Evolutionary conservation across 176 grass and related monocot species (phyloP), one percentile per base, ranked within the genome.

Genomic region (Musa itinerans): DNA sequence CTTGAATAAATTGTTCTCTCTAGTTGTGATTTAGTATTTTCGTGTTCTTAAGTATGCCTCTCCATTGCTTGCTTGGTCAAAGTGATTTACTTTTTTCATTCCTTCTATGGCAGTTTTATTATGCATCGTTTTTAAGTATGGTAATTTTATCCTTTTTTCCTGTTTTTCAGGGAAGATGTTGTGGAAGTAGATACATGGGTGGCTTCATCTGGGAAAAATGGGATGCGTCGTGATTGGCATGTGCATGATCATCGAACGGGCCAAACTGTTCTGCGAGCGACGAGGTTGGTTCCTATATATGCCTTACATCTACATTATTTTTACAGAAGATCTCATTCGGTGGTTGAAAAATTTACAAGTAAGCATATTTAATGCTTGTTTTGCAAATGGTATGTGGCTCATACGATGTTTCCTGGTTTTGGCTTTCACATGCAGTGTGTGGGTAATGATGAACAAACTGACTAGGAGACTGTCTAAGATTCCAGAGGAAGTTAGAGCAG

Each of bases 221-320:
- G 94, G 50, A 98, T 98, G 94, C 90, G 88, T 72, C 88, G 94
- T 79, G 94, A 98, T 80, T 98, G 94, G 94, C 90, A 98, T 85
- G 82, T 93, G 69, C 78, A 82, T 19, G 94, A 98, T 75, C 89
- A 85, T 63, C 90, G 87, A 71, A 84, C 94, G 19, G 88, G 94
- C 5, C 63, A 83, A 71, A 98, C 94, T 55, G 89, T 98, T 43
- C 83, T 98, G 80, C 85, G 86, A 83, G 94, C 94, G 53, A 93
- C 94, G 17, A 98, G 94, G 94, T 98, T 80, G 80, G 77, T 4
- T 25, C 54, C 77, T 25, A 49, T 17, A 24, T 29, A 78, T 81
- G 1, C 10, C 19, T 3, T 49, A 17, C 4, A 14, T 16, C 13
- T 6, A 4, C 20, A 6, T n/a, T 49, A 9, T 73, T 73, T 22